Evolutionary conservation across 768 basidiomycete genomes (phyloP), one percentile per base, ranked within the genome.

Genomic region (Trametes cinnabarina): DNA sequence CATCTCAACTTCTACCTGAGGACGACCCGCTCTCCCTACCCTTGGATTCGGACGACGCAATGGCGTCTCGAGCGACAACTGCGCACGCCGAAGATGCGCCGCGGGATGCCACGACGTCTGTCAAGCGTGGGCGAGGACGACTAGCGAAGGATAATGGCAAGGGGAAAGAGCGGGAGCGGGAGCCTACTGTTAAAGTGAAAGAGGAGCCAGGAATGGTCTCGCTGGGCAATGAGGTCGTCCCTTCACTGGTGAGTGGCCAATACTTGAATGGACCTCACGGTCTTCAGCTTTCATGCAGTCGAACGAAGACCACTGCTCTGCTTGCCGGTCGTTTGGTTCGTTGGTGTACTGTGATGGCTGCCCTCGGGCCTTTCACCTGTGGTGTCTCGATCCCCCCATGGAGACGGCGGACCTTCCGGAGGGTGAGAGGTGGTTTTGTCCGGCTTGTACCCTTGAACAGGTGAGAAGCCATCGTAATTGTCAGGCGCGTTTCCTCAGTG

Each of bases 301-400:
- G 65, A 92, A 92, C 71, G 85, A 92, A 69, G 90, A 93, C 69
- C 88, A 92, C 67, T 93, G 90, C 68, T 92, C 90, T 61, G 82
- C 90, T 17, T 93, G 90, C 71, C 85, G 87, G 65, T 91, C 87
- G 11, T 67, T 79, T 63, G 96, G 96, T 47, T 83, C 89, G 42
- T 80, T 98, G 60, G 84, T 99, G 19, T 98, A 97, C 71, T 99
- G 97, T 72, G 97, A 98, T 72, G 94, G 95, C 19, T 99, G 97
- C 71, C 92, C 96, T 34, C 78, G 89, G 62, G 93, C 94, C 7
- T 99, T 97, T 72, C 97, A 99, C 74, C 85, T 98, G 59, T 87
- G 90, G 83, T 99, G 97, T 72, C 81, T 99, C 63, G 90, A 99
- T 72, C 97, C 97, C 51, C 97, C 97, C 20, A 83, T 98, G 78